Evolutionary conservation across 2,329 filamentous ascomycete species (phyloP).

Genomic region (Cercospora zeina): DNA sequence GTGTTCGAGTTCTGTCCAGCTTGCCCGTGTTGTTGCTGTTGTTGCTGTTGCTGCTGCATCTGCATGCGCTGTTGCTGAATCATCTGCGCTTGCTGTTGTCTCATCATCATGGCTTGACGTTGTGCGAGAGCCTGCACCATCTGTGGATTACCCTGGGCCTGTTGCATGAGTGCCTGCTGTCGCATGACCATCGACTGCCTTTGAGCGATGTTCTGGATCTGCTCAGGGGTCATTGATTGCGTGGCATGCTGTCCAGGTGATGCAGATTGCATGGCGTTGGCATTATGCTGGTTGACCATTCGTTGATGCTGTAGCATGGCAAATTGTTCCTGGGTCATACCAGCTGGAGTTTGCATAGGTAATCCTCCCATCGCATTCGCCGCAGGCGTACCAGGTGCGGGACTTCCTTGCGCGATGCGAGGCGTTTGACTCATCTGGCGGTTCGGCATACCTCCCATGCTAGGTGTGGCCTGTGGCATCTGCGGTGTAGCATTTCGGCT

Average conservation of each 20-base stretch:
- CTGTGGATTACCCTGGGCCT: slow-evolving; percentile 28
- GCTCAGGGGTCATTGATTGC: slow-evolving; percentile 36
- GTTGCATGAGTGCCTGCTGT: slow-evolving; percentile 34
- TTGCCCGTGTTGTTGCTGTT: background rate
- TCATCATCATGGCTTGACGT: slow-evolving; percentile 28
- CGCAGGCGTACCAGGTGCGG: slow-evolving; percentile 35
- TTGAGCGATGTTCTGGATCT: slow-evolving; percentile 40
- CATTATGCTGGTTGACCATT: slow-evolving; percentile 34
- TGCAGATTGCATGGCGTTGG: slow-evolving; percentile 26
- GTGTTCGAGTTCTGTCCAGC: slow-evolving; percentile 26
- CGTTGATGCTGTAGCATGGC: slow-evolving; percentile 39
- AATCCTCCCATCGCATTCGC: slow-evolving; percentile 31
- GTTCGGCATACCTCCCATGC: slow-evolving; percentile 40
- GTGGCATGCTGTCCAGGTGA: slow-evolving; percentile 23
- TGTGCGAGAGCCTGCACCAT: slow-evolving; percentile 31
- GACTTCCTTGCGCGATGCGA: slow-evolving; percentile 40
- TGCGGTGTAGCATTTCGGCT: slow-evolving; percentile 43
- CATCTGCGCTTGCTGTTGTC: slow-evolving; percentile 32
- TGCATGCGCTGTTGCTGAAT: slow-evolving; percentile 14
- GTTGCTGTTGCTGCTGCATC: slow-evolving; percentile 26
- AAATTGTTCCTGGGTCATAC: slow-evolving; percentile 38
- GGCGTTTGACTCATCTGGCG: slow-evolving; percentile 43
- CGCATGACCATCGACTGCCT: slow-evolving; percentile 38
- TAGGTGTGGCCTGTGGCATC: slow-evolving; percentile 43
- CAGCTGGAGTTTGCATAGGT: slow-evolving; percentile 36